Evolutionary conservation across 2,329 filamentous ascomycete species (phyloP).

Genomic region (Knoxdaviesia proteae): DNA sequence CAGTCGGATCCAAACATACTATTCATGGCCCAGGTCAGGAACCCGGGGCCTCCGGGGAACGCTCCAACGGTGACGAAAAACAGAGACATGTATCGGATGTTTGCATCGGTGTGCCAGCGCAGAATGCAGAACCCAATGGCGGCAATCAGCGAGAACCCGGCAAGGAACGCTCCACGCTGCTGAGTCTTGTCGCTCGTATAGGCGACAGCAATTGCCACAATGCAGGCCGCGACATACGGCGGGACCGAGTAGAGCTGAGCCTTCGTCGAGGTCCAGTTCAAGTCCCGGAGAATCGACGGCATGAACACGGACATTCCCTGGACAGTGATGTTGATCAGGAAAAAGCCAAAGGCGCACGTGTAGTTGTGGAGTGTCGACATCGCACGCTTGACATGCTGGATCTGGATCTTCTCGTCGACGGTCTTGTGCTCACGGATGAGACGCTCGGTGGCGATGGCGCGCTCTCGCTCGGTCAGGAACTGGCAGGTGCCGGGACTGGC

Average conservation of each 20-base stretch:
- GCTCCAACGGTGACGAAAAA: slow-evolving; percentile 34
- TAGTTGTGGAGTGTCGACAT: slow-evolving; percentile 36
- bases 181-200: slow-evolving; percentile 11
- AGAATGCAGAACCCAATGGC: slow-evolving; percentile 30
- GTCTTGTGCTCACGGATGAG: slow-evolving; percentile 26
- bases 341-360: slow-evolving; percentile 35
- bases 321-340: slow-evolving; percentile 39
- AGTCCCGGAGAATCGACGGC: slow-evolving; percentile 23
- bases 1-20: slow-evolving; percentile 13
- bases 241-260: slow-evolving; percentile 24
- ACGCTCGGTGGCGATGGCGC: slow-evolving; percentile 29
- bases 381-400: slow-evolving; percentile 26
- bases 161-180: slow-evolving; percentile 19
- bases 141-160: slow-evolving; percentile 18
- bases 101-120: slow-evolving; percentile 18
- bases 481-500: slow-evolving; percentile 23
- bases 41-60: slow-evolving; percentile 36
- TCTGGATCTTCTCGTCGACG: slow-evolving; percentile 23
- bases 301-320: slow-evolving; percentile 29
- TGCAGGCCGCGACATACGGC: slow-evolving; percentile 19
- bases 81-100: slow-evolving; percentile 29
- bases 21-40: slow-evolving; percentile 37
- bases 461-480: slow-evolving; percentile 30
- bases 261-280: slow-evolving; percentile 17
- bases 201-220: slow-evolving; percentile 13